Base-by-base conservation (phyloP, 148 eudicot genomes). In the Fagopyrum homotropicum region DNA sequence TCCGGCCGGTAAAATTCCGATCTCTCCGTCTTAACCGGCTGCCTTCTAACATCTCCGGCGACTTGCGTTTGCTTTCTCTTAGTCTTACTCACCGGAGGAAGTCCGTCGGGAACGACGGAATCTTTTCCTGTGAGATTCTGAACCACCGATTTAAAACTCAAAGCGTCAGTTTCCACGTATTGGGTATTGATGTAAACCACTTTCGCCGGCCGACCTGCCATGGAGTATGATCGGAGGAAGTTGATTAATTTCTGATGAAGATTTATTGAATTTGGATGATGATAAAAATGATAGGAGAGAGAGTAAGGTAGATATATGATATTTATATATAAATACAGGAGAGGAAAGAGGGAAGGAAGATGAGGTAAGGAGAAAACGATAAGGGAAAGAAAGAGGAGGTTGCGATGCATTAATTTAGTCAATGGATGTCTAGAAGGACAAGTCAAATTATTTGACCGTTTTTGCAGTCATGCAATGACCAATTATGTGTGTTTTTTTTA, bases 41-140 rank as follows among this genome's bases (percentile, higher is more conserved):
- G 49, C 50, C 35, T 45, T 3, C 69, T 44, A 19, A 17, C 69
- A 5, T n/a, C n/a, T n/a, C 47, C 50, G 15, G 51, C 16, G 15
- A 43, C 71, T 17, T 45, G 71, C 17, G 47, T 35, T 9, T 14
- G n/a, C 47, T n/a, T 35, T 9, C 47, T 35, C 47, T 9, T 66
- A 3, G 26, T 5, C 51, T 40, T 51, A 7, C 26, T 12, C 59
- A 19, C 69, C 15, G 70, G 47, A 0, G 59, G 43, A 5, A 52
- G 49, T 35, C 59, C 17, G 75, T 15, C 46, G 75, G 69, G 55
- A 47, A 76, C 75, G 10, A 74, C 75, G 3, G 82, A 57, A 47
- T 92, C 85, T 44, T 87, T 92, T 0, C 97, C 97, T 45, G 97
- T 92, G 51, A 92, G 88, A 19, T 80, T 84, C 73, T 92, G 97